A percentile compares a stretch with the other conserved stretches of the same genome.
phyloP scores from a whole-genome alignment of 768 basidiomycete species.

The Cyathus striatus region DNA sequence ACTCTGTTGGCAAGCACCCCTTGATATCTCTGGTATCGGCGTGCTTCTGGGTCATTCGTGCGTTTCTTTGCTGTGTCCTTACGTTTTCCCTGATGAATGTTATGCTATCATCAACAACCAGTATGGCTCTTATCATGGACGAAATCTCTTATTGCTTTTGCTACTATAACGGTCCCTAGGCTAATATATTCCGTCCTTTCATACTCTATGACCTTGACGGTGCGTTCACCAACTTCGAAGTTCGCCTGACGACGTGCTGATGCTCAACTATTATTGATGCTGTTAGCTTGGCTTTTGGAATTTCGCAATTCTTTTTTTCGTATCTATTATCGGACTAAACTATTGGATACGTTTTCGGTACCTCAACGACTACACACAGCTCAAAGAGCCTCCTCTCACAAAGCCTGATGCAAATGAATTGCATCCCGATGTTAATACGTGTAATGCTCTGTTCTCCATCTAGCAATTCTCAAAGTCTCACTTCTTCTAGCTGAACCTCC shows the following conservation, averaged over 20 bases:
- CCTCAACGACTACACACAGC: conserved; percentile 67
- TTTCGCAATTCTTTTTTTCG: conserved; percentile 71
- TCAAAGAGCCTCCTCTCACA: conserved; percentile 77
- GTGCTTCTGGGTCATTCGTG: conserved; percentile 80
- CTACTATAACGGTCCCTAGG: conserved; percentile 78
- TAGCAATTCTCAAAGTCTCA: conserved; percentile 3
- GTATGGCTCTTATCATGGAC: conserved; percentile 83
- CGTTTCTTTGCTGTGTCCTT: conserved; percentile 38
- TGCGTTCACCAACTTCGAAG: conserved; percentile 22
- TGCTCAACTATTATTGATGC: conserved; percentile 1
- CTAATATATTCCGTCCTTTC: conserved; percentile 75
- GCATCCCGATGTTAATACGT: conserved; percentile 87
- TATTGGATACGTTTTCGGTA: conserved; percentile 84
- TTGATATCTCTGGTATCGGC: conserved; percentile 74
- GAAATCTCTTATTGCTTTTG: conserved; percentile 68
- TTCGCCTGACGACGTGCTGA: conserved; percentile 2
- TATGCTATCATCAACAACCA: conserved; percentile 19
- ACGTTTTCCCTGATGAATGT: conserved; percentile 3
- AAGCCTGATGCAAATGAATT: conserved; percentile 83
- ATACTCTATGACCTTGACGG: conserved; percentile 87
- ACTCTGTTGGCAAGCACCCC: conserved; percentile 51
- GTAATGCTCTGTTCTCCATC: conserved; percentile 12
- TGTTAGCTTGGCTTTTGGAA: conserved; percentile 86
- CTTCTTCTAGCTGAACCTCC: conserved; percentile 44
- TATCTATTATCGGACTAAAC: conserved; percentile 63